A percentile compares a stretch with the other conserved stretches of the same genome.
phyloP scores from a whole-genome alignment of 495 filamentous ascomycete species.

The Cudoniella acicularis region DNA sequence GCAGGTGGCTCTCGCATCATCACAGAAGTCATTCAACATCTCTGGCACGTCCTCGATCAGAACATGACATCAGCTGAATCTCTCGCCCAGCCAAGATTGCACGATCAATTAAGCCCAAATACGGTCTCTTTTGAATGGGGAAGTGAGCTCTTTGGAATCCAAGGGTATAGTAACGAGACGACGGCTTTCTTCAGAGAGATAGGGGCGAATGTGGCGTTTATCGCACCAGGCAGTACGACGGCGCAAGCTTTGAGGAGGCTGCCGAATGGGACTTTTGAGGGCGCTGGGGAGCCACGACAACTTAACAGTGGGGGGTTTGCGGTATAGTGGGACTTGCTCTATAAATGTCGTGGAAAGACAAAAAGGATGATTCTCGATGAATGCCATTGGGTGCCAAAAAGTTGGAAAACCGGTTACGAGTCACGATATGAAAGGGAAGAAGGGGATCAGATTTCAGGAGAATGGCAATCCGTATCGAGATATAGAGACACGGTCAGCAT shows the following conservation, averaged over 20 bases:
- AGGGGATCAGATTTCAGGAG: not conserved
- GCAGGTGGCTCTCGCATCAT: conserved; percentile 88
- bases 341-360: not conserved
- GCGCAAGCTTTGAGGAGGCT: conserved; percentile 67
- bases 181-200: conserved; percentile 58
- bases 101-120: conserved; percentile 81
- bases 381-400: not conserved
- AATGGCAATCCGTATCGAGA: not conserved
- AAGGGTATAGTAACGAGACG: conserved; percentile 59
- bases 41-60: conserved; percentile 70
- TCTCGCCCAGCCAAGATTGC: conserved; percentile 64
- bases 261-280: conserved; percentile 74
- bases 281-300: conserved; percentile 66
- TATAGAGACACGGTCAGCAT: not conserved
- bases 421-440: too few species aligned
- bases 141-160: not conserved
- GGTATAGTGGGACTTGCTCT: conserved; percentile 2
- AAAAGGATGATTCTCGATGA: not conserved
- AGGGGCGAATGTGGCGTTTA: conserved; percentile 74
- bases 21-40: conserved; percentile 73
- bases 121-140: conserved; percentile 65
- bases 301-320: conserved; percentile 62
- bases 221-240: conserved; percentile 60
- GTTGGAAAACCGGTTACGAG: not conserved
- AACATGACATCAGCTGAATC: conserved; percentile 55